Percentiles rank a stretch among this genome's conserved stretches.
Evolutionary conservation across 495 filamentous ascomycete species (phyloP).

Genomic region (Hyaloscypha hepaticicola): DNA sequence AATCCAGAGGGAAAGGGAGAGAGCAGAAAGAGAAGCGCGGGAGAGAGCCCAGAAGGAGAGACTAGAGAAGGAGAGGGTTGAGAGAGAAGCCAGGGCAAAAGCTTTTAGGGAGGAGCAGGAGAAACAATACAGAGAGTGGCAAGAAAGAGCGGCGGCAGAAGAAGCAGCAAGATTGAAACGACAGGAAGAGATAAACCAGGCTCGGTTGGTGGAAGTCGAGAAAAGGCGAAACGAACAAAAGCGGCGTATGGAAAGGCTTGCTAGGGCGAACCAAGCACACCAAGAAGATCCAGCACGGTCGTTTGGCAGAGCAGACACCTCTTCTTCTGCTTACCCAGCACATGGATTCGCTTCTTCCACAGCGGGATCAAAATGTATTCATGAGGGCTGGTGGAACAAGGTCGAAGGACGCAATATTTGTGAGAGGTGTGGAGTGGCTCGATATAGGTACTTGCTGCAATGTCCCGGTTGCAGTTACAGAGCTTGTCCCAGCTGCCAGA

Average conservation of each 20-base stretch:
- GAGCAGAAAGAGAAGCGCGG: slow-evolving; percentile 10
- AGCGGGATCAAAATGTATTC: slow-evolving; percentile 18
- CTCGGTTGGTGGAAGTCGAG: no score
- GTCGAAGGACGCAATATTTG: slow-evolving; percentile 28
- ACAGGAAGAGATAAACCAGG: slow-evolving; percentile 5
- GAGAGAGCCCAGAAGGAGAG: slow-evolving; percentile 16
- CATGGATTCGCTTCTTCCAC: slow-evolving; percentile 3
- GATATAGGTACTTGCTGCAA: slow-evolving; percentile 32
- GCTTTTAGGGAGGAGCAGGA: slow-evolving; percentile 25
- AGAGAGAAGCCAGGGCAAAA: slow-evolving; percentile 19
- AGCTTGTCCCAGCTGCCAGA: slow-evolving; percentile 34
- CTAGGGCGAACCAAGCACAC: no score
- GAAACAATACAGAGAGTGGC: slow-evolving; percentile 18
- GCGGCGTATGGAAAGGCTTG: no score
- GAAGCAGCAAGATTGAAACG: slow-evolving; percentile 4
- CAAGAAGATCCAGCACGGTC: no score
- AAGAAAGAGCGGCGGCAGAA: slow-evolving; percentile 1
- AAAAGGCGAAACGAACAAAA: no score
- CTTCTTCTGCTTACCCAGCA: not conserved
- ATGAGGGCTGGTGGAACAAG: slow-evolving; percentile 35
- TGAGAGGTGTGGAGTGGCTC: slow-evolving; percentile 26
- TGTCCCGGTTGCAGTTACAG: slow-evolving; percentile 34
- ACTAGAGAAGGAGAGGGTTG: slow-evolving; percentile 23
- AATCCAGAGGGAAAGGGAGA: slow-evolving; percentile 26
- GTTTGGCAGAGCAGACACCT: not conserved